These are phyloP conservation scores for Schizothecium vesticola DNA, from an alignment of 495 filamentous ascomycete species.

Conservation along the genomic window DNA sequence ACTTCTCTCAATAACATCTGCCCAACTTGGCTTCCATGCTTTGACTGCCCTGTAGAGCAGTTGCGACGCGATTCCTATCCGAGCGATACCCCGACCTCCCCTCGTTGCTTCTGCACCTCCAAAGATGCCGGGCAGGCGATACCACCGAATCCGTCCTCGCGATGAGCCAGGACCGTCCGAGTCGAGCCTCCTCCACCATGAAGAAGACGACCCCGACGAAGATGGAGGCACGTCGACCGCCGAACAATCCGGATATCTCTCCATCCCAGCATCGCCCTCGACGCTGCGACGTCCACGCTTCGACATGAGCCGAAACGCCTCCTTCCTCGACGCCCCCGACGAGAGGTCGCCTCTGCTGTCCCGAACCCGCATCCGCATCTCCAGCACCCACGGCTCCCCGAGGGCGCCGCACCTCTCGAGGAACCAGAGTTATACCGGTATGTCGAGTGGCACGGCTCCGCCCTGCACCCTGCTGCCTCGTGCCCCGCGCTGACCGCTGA, in stretches of 20 bases:
- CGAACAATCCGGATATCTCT: slow-evolving; percentile 18
- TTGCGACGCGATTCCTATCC: neutral
- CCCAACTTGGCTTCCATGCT: neutral
- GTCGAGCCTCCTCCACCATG: slow-evolving; percentile 1
- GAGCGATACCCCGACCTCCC: neutral
- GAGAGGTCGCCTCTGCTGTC: slow-evolving; percentile 45
- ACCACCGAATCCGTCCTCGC: slow-evolving; percentile 7
- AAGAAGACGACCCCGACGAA: slow-evolving; percentile 8
- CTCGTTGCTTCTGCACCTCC: neutral
- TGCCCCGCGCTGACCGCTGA: neutral
- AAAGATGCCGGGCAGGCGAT: slow-evolving; percentile 22
- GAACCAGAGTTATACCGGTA: slow-evolving; percentile 45
- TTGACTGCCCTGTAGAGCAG: neutral
- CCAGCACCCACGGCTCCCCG: slow-evolving; percentile 34
- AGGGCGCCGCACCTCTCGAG: slow-evolving; percentile 37
- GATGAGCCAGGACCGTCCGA: neutral
- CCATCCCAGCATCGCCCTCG: slow-evolving; percentile 29
- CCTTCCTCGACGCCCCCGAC: slow-evolving; percentile 35
- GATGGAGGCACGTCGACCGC: neutral
- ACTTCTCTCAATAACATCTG: neutral
- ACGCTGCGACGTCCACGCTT: slow-evolving; percentile 20
- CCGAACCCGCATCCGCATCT: slow-evolving; percentile 39
- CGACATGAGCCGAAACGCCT: slow-evolving; percentile 24
- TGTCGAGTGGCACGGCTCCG: slow-evolving; percentile 2
- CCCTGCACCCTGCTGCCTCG: neutral